Evolutionary conservation across 2,329 filamentous ascomycete genomes (phyloP), one percentile per base, ranked within the genome.

Genomic region (Ustilaginoidea virens): DNA sequence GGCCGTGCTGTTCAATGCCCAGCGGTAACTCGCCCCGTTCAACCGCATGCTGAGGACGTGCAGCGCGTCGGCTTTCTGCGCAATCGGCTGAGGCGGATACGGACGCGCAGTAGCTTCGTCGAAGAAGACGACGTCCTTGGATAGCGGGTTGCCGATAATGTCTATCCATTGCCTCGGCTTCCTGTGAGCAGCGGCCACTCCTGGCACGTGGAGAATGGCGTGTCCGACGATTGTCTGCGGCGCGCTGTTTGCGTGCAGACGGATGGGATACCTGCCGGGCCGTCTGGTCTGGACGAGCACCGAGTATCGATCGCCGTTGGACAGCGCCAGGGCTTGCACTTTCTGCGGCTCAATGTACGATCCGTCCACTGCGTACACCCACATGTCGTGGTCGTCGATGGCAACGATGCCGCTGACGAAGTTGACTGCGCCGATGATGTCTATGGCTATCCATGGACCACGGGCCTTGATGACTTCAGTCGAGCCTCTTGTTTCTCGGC

Each of bases 161-260:
- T 60, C 58, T 35, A 73, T 65, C 39, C 53, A 66, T 0, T 65
- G 48, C 2, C 45, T 40, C 0, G 56, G 54, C 0, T 43, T 37
- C 9, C 8, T 9, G 5, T 9, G 10, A 12, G 16, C 12, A 6
- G 7, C 13, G 5, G 6, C 6, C 11, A 4, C 5, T 7, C 24
- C 32, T 7, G 32, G 17, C 11, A 57, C 47, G 3, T 53, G 51
- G 22, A 77, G 46, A 7, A 58, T 50, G 1, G 63, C 69, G 12
- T 59, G 55, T 2, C 62, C 69, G 10, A 57, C 55, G 17, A 76
- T 54, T 30, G 74, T 56, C 41, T 77, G 73, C 8, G 63, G 58
- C 3, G 56, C 45, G 17, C 52, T 54, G 10, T 52, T 48, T 11
- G 63, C 60, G 16, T 63, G 60, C 23, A 66, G 52, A 3, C 72